Evolutionary conservation across 768 basidiomycete species (phyloP).

Genomic region (Russula emetica): DNA sequence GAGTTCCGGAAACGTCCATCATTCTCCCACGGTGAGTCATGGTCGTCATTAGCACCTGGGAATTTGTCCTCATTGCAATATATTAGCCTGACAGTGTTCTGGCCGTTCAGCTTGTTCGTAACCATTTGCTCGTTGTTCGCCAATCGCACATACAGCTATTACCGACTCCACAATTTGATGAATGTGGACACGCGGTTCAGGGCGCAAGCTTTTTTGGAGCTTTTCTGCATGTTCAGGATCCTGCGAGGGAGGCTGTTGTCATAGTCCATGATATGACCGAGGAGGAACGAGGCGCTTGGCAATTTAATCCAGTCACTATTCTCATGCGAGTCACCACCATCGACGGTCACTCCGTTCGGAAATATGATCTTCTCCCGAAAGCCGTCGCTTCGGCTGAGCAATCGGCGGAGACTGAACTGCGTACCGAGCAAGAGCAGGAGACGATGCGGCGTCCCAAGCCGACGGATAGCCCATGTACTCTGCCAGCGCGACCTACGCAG

Average conservation of each 20-base stretch:
- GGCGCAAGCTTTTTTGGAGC: conserved; percentile 19
- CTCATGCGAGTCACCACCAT: conserved; percentile 30
- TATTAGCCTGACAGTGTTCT: conserved; percentile 29
- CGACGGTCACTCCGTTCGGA: conserved; percentile 32
- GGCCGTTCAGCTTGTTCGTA: conserved; percentile 32
- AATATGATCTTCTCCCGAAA: conserved; percentile 34
- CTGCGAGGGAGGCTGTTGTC: conserved; percentile 32
- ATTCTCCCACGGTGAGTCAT: conserved; percentile 25
- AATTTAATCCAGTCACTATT: conserved; percentile 34
- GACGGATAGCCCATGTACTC: conserved; percentile 30
- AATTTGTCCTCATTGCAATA: neutral
- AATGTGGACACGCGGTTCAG: conserved; percentile 15
- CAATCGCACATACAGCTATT: conserved; percentile 31
- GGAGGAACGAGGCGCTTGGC: conserved; percentile 32
- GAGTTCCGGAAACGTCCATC: conserved; percentile 22
- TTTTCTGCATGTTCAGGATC: conserved; percentile 28
- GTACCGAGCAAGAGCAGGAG: conserved; percentile 3
- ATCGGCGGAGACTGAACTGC: conserved; percentile 6
- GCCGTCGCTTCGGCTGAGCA: conserved; percentile 8
- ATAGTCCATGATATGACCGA: conserved; percentile 27
- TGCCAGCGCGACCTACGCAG: conserved; percentile 30
- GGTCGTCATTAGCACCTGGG: neutral
- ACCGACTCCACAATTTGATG: conserved; percentile 27
- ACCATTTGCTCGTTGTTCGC: conserved; percentile 33
- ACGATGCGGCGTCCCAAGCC: neutral